Evolutionary conservation across 768 basidiomycete genomes (phyloP).

Genomic region (Leccinum broughii): DNA sequence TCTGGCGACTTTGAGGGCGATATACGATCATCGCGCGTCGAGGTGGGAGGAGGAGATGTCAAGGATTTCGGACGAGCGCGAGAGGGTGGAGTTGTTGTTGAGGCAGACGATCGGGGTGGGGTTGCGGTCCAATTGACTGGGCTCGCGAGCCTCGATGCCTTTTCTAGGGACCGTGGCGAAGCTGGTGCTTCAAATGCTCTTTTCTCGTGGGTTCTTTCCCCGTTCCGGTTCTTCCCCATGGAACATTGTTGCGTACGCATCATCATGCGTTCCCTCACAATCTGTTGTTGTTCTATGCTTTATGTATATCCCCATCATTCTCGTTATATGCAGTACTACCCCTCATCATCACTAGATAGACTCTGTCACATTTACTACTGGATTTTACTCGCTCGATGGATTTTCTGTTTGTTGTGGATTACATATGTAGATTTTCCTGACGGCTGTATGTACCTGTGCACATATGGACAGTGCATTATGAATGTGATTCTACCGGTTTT

Average conservation of each 20-base stretch:
- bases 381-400: not conserved
- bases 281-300: not conserved
- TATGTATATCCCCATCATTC: not conserved
- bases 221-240: not conserved
- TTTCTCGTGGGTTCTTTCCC: not conserved
- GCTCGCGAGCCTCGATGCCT: not conserved
- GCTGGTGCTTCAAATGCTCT: not conserved
- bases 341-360: not conserved
- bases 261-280: not conserved
- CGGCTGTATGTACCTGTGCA: no score
- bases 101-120: conserved; percentile 60
- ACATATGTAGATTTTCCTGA: no score
- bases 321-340: not conserved
- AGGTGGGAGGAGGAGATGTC: conserved; percentile 73
- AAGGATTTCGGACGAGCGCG: conserved; percentile 63
- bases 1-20: conserved; percentile 56
- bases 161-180: not conserved
- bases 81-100: conserved; percentile 63
- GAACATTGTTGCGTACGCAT: not conserved
- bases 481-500: no score
- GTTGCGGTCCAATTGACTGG: conserved; percentile 26
- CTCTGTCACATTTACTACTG: not conserved
- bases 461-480: no score
- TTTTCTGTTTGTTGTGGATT: no score
- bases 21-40: conserved; percentile 69